Base-by-base conservation (phyloP, 768 basidiomycete genomes). In the Psilocybe cyanescens region DNA sequence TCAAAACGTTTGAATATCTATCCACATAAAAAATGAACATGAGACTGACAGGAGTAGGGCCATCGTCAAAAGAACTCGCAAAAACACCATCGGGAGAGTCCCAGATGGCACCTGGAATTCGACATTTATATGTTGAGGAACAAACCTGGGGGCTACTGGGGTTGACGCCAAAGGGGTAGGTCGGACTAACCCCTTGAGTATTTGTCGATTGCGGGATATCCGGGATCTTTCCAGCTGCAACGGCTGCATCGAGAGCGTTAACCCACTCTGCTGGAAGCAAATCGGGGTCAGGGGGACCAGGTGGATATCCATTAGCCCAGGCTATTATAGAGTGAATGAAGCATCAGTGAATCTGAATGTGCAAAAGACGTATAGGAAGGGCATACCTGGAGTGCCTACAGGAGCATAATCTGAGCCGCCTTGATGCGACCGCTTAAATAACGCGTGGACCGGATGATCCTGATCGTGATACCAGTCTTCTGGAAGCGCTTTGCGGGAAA, bases 61-160 rank as follows among this genome's bases (percentile, higher is more conserved):
- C 94, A 68, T 95, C 94, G 68, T 95, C 94, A 69, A 94, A 94
- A 51, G 85, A 80, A 57, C 86, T 76, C 1, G 78, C 91, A 55
- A 92, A 76, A 55, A 81, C 75, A 7, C 91, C 90, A 31, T 81
- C 72, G 0, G 95, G 94, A 0, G 89, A 91, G 62, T 95, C 86
- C 86, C 88, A 90, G 52, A 92, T 69, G 64, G 93, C 91, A 9
- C 82, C 86, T 3, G 79, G 65, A 45, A 78, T 81, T 48, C 70
- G 69, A 72, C 92, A 95, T 68, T 87, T 83, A 76, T 86, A 88
- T 0, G 89, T 90, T 24, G 89, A 81, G 2, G 93, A 94, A 76
- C 94, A 97, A 62, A 97, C 81, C 6, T 78, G 65, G 7, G 80
- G 71, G 64, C 85, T 76, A 47, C 64, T 76, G 30, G 79, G 79